Conservation (phyloP, 2,329 filamentous ascomycete species). For the Atkinsonella texensis region DNA sequence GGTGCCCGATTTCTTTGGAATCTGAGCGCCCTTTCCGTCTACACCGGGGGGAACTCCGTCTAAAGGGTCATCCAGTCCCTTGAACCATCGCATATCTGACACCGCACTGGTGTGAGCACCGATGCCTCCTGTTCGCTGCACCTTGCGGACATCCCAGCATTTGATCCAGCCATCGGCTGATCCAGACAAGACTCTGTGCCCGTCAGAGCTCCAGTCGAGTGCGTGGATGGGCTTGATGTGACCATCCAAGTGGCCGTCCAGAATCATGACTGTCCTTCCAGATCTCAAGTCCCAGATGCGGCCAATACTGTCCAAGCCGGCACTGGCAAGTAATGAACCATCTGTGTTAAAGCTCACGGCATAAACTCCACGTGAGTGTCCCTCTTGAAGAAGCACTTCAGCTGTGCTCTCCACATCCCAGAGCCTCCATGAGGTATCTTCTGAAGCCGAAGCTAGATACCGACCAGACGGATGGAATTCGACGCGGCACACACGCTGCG, state of each 20-base stretch:
- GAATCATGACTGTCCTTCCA: slow-evolving; percentile 87
- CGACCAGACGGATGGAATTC: slow-evolving; percentile 89
- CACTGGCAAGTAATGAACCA: slow-evolving; percentile 79
- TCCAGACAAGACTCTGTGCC: slow-evolving; percentile 83
- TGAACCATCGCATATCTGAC: slow-evolving; percentile 88
- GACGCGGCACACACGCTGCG: slow-evolving; percentile 75
- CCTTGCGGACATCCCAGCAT: slow-evolving; percentile 93
- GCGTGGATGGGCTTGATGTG: slow-evolving; percentile 87
- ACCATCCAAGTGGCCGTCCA: slow-evolving; percentile 73
- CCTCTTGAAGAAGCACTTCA: slow-evolving; percentile 82
- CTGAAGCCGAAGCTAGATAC: slow-evolving; percentile 85
- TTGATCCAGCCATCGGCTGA: slow-evolving; percentile 94
- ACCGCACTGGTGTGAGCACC: slow-evolving; percentile 88
- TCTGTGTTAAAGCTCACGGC: slow-evolving; percentile 82
- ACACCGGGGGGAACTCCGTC: slow-evolving; percentile 46
- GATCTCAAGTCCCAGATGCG: slow-evolving; percentile 91
- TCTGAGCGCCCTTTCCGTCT: slow-evolving; percentile 51
- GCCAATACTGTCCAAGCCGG: slow-evolving; percentile 88
- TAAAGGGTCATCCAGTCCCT: slow-evolving; percentile 66
- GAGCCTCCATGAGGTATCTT: slow-evolving; percentile 91
- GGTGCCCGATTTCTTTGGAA: slow-evolving; percentile 77
- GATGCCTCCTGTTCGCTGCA: slow-evolving; percentile 70
- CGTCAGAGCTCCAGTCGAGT: slow-evolving; percentile 84
- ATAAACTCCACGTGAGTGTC: slow-evolving; percentile 89
- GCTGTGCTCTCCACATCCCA: slow-evolving; percentile 85